Percentiles rank a stretch among this genome's conserved stretches.
phyloP scores from a whole-genome alignment of 2,329 filamentous ascomycete genomes.

The Talaromyces sp. region DNA sequence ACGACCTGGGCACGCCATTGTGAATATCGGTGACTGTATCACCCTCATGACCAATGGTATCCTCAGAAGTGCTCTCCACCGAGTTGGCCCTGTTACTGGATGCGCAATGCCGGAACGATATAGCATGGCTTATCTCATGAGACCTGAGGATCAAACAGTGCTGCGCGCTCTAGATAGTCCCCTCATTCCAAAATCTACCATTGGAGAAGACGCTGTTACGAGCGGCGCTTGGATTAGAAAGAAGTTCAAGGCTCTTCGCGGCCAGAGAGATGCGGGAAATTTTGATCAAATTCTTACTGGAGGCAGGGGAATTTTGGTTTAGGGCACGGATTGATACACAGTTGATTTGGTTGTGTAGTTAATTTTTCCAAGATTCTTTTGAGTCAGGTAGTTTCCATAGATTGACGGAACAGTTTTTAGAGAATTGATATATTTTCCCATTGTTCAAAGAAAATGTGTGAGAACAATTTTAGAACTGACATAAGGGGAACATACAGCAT shows the following conservation, averaged over 20 bases:
- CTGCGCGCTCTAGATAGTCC: constrained; percentile 2
- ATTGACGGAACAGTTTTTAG: neutral
- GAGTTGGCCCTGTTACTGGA: neutral
- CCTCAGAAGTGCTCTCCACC: neutral
- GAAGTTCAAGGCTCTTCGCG: constrained; percentile 3
- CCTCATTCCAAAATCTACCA: neutral
- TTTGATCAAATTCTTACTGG: constrained; percentile 3
- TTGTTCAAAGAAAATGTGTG: neutral
- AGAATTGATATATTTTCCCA: neutral
- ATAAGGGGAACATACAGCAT: constrained; percentile 1
- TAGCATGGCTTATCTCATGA: neutral
- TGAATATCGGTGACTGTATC: neutral
- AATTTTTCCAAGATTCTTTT: neutral
- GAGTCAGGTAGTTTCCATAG: neutral
- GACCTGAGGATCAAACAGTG: constrained; percentile 1
- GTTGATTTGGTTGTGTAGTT: neutral
- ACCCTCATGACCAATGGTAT: neutral
- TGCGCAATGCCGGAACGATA: neutral
- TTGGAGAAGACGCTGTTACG: neutral
- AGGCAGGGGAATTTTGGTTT: neutral
- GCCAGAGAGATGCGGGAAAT: neutral
- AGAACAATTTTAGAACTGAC: neutral
- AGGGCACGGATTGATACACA: neutral
- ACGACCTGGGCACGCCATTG: constrained; percentile 2
- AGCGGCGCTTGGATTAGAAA: constrained; percentile 4